A percentile compares a stretch with the other conserved stretches of the same genome.
Conservation (phyloP, 768 basidiomycete genomes). For the Filobasidium floriforme region DNA sequence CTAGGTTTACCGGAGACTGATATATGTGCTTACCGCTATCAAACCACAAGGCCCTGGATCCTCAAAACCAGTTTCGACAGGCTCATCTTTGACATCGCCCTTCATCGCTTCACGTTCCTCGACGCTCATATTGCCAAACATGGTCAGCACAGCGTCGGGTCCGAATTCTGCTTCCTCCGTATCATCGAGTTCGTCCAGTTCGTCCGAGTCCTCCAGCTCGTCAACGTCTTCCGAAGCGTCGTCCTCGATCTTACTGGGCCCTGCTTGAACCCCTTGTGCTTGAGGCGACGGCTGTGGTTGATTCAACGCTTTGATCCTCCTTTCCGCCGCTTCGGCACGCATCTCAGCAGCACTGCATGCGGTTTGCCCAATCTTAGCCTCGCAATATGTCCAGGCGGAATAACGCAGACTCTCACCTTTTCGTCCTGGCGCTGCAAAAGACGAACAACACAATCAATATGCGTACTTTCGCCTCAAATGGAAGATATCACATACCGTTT, state of each 20-base stretch:
- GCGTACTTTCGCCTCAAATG: neutral
- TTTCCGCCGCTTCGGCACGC: constrained; percentile 6
- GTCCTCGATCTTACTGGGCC: neutral
- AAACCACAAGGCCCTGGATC: neutral
- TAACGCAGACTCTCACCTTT: neutral
- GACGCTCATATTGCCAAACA: neutral
- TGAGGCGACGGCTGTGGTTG: neutral
- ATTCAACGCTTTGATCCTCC: neutral
- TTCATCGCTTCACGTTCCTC: neutral
- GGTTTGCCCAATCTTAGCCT: neutral
- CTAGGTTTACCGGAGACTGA: neutral
- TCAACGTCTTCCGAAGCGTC: neutral
- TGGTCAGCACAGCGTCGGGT: neutral
- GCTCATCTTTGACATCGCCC: neutral
- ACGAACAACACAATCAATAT: neutral
- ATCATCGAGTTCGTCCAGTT: neutral
- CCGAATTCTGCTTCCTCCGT: constrained; percentile 6
- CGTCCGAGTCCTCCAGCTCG: neutral
- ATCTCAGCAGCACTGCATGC: neutral
- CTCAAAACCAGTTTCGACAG: neutral
- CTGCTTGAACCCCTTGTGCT: neutral
- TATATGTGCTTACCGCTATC: neutral
- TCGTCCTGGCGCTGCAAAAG: neutral
- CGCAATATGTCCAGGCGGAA: neutral
- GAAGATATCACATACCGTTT: neutral